Evolutionary conservation across 192 early-diverging fungal species (phyloP).

Genomic region (Phycomyces blakesleeanus): DNA sequence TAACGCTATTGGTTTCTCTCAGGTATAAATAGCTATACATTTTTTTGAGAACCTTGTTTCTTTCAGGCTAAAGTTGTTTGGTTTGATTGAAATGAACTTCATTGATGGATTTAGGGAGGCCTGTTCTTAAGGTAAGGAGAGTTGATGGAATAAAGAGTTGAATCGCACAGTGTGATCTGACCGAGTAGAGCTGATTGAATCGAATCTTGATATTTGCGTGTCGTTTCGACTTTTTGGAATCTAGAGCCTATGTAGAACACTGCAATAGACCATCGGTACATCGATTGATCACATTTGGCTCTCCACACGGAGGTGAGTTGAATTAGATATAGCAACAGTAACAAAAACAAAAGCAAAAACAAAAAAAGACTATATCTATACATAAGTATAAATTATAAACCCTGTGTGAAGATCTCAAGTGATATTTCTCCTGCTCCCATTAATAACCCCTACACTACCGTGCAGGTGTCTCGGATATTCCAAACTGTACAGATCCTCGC

Average conservation of each 20-base stretch:
- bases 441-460: too few species aligned
- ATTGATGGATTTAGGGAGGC: conserved; percentile 16
- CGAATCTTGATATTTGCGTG: neutral
- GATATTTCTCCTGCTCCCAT: conserved; percentile 1
- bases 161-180: neutral
- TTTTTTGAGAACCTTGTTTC: neutral
- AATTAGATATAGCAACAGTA: neutral
- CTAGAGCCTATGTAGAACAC: conserved; percentile 77
- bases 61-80: too few species aligned
- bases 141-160: neutral
- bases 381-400: neutral
- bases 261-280: conserved; percentile 73
- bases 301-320: conserved; percentile 67
- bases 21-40: conserved; percentile 35
- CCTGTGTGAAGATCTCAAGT: neutral
- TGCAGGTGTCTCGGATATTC: conserved; percentile 69
- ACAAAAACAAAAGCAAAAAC: conserved; percentile 12
- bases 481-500: conserved; percentile 61
- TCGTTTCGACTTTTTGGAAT: conserved; percentile 23
- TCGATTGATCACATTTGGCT: conserved; percentile 83
- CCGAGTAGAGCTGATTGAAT: conserved; percentile 3
- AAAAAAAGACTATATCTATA: conserved; percentile 10
- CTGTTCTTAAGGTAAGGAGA: conserved; percentile 26
- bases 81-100: neutral
- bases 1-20: conserved; percentile 92